These are phyloP conservation scores for Aspergillus ochraceus DNA, from an alignment of 2,329 filamentous ascomycete genomes.

Conservation along the genomic window DNA sequence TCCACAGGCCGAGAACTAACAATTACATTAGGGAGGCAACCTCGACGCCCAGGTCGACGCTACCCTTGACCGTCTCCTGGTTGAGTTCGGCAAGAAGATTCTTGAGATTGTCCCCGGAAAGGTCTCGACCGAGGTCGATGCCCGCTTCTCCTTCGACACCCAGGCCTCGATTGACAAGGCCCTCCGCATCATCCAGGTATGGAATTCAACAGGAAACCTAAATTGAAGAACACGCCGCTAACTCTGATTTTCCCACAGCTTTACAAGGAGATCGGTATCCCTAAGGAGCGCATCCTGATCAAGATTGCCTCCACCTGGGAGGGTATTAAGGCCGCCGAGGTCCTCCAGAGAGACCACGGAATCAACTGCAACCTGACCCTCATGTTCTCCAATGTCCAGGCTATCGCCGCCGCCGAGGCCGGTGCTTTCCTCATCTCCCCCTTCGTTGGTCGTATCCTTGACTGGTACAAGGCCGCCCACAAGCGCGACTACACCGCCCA, in stretches of 20 bases:
- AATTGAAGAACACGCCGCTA: not conserved
- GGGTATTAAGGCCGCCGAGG: constrained; percentile 97
- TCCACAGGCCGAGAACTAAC: constrained; percentile 1
- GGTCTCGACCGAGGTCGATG: constrained; percentile 98
- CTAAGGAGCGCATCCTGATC: constrained; percentile 94
- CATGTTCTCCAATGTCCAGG: constrained; percentile 95
- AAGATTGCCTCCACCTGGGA: constrained; percentile 99
- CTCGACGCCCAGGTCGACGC: constrained; percentile 83
- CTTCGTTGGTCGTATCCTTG: constrained; percentile 97
- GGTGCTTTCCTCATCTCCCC: constrained; percentile 96
- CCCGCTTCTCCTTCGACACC: constrained; percentile 92
- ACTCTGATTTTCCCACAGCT: constrained; percentile 58
- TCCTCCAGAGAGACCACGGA: constrained; percentile 91
- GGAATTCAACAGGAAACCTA: not conserved
- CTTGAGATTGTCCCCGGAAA: constrained; percentile 95
- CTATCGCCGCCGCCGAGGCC: constrained; percentile 93
- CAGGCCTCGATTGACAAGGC: constrained; percentile 92
- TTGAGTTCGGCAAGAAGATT: constrained; percentile 98
- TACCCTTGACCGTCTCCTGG: constrained; percentile 88
- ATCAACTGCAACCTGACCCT: constrained; percentile 99
- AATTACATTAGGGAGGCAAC: constrained; percentile 50
- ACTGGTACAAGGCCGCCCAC: constrained; percentile 96
- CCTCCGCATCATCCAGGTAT: constrained; percentile 90
- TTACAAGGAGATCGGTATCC: constrained; percentile 88
- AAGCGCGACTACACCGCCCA: constrained; percentile 90